Evolutionary conservation across 768 basidiomycete species (phyloP).

Genomic region (Suillus decipiens): DNA sequence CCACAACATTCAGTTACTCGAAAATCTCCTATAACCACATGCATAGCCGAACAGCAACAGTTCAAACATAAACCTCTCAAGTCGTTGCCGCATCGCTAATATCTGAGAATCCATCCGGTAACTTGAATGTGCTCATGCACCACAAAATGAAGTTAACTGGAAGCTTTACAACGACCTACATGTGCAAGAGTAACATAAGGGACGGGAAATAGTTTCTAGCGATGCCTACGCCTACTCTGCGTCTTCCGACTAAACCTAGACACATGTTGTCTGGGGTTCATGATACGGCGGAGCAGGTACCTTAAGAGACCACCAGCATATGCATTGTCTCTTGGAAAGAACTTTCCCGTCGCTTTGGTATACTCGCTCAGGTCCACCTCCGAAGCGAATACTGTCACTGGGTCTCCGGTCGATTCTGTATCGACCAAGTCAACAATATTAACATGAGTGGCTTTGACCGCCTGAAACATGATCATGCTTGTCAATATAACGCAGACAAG

Average conservation of each 20-base stretch:
- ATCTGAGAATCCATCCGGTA: not conserved
- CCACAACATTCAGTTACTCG: not conserved
- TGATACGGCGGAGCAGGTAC: slow-evolving; percentile 28
- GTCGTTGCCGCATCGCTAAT: not conserved
- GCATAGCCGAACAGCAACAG: not conserved
- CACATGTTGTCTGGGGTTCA: slow-evolving; percentile 7
- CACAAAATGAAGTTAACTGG: not conserved
- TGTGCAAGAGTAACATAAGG: not conserved
- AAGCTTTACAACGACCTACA: not conserved
- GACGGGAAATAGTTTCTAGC: not conserved
- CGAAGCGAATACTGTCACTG: slow-evolving; percentile 23
- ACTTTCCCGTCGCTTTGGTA: slow-evolving; percentile 19
- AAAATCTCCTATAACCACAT: not conserved
- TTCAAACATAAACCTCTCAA: not conserved
- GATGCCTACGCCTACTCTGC: not conserved
- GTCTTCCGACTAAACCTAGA: not conserved
- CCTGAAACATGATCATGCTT: slow-evolving; percentile 13
- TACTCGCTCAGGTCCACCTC: slow-evolving; percentile 25
- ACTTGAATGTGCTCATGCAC: not conserved
- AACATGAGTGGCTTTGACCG: slow-evolving; percentile 26
- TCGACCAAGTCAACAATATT: slow-evolving; percentile 36
- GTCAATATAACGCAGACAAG: not conserved
- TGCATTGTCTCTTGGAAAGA: slow-evolving; percentile 31
- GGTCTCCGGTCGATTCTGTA: slow-evolving; percentile 10
- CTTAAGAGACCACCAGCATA: slow-evolving; percentile 32